phyloP scores from a whole-genome alignment of 2,329 filamentous ascomycete species.

The Colletotrichum sp. region DNA sequence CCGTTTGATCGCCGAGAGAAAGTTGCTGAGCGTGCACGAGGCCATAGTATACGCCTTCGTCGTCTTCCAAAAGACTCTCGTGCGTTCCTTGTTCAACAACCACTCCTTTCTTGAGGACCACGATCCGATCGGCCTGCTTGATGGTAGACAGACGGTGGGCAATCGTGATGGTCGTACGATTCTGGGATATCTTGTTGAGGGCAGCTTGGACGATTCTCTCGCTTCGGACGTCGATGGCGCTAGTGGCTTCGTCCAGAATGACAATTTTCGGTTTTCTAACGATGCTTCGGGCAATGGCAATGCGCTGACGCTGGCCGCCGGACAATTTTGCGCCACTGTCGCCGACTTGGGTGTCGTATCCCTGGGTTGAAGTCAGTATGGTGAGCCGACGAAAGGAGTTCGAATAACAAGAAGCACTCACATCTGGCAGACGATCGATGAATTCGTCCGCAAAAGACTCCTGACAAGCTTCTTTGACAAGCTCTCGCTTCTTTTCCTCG shows the following conservation, averaged over 20 bases:
- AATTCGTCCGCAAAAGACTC: constrained; percentile 75
- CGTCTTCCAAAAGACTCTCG: constrained; percentile 65
- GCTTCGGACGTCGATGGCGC: constrained; percentile 61
- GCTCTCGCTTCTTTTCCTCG: constrained; percentile 58
- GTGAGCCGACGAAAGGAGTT: neutral
- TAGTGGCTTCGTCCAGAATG: constrained; percentile 80
- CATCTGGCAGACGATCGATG: constrained; percentile 64
- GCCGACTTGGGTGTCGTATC: constrained; percentile 71
- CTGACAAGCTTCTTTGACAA: constrained; percentile 67
- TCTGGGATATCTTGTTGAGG: constrained; percentile 63
- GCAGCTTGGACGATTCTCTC: constrained; percentile 68
- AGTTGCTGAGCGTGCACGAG: constrained; percentile 70
- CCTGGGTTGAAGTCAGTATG: constrained; percentile 38
- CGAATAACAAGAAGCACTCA: constrained; percentile 25
- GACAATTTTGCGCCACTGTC: constrained; percentile 71
- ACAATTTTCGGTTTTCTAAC: constrained; percentile 73
- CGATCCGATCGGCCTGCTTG: constrained; percentile 77
- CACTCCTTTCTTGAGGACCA: constrained; percentile 74
- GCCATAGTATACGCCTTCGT: constrained; percentile 67
- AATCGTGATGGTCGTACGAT: constrained; percentile 74
- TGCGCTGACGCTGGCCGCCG: constrained; percentile 84
- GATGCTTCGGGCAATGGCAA: constrained; percentile 79
- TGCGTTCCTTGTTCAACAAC: constrained; percentile 80
- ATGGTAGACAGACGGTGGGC: constrained; percentile 78
- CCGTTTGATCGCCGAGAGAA: constrained; percentile 52